Base-by-base conservation (phyloP, 495 filamentous ascomycete species). In the Amniculicola lignicola region DNA sequence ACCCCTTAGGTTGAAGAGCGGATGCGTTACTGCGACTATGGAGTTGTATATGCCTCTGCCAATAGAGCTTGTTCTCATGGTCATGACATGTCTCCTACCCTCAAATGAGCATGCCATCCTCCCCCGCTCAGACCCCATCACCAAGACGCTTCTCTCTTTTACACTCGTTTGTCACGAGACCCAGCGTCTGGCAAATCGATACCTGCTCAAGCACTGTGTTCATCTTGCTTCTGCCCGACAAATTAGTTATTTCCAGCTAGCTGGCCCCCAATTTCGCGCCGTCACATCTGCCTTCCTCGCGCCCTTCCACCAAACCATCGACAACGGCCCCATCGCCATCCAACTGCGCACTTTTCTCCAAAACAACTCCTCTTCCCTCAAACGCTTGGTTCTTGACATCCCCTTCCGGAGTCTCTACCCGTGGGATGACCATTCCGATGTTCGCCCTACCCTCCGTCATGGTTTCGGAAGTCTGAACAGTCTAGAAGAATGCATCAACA, bases 401-500 rank as follows among this genome's bases (percentile, higher is more conserved):
- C 47, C 47, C 9, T 25, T 59, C 7, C 39, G 55, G 16, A 51
- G 39, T n/a, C 15, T 51, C 2, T 22, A 46, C 16, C 38, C 47
- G 22, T 40, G 40, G 25, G 22, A 51, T 16, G 47, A 52, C 40
- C 47, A 52, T 31, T 24, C 46, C 1, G 55, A 36, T 15, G 47
- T 59, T 2, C 55, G 48, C 1, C 12, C 10, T 3, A 46, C 52
- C 23, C 40, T 59, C 1, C 47, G 31, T 5, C 51, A 61, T 3
- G 67, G 67, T 1, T 72, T 72, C 43, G 24, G 23, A n/a, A 33
- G 56, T 22, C 54, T 73, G 15, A 59, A 54, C 11, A 46, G 25
- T 36, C 51, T 75, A 1, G 69, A 71, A 44, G 69, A 69, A 51
- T 70, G 71, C 25, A 64, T 57, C 60, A 60, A 59, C 57, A 21